These are phyloP conservation scores for Coemansia sp. DNA, from an alignment of 192 early-diverging fungal species.

Conservation along the genomic window DNA sequence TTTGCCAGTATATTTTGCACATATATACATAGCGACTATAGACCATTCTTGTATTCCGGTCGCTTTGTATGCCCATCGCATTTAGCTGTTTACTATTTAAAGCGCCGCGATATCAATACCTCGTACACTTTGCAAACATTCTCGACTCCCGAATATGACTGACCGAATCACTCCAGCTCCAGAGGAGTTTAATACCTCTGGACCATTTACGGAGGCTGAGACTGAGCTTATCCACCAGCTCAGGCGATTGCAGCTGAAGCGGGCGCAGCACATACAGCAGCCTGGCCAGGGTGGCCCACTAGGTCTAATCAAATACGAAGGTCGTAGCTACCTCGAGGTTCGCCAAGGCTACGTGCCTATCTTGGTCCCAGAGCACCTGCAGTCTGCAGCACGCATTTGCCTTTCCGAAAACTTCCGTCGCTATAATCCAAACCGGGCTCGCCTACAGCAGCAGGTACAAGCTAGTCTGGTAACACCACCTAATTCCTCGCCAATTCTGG, in stretches of 20 bases:
- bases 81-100: not conserved
- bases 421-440: conserved; percentile 2
- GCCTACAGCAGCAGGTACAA: not conserved
- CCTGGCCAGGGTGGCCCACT: conserved; percentile 12
- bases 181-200: not conserved
- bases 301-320: conserved; percentile 20
- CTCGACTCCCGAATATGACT: not conserved
- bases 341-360: conserved; percentile 29
- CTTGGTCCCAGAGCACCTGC: conserved; percentile 27
- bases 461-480: not conserved
- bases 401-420: conserved; percentile 29
- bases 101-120: not conserved
- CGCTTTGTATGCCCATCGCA: not conserved
- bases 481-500: not conserved
- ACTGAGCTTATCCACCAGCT: conserved; percentile 26
- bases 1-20: not conserved
- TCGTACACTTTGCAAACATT: not conserved
- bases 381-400: conserved; percentile 17
- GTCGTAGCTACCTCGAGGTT: conserved; percentile 38
- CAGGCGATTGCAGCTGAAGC: conserved; percentile 21
- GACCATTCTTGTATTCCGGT: not conserved
- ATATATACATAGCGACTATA: not conserved
- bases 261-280: conserved; percentile 9
- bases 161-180: not conserved
- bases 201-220: conserved; percentile 24